Base-by-base conservation (phyloP, 306 rosid genomes). In the Dryas octopetala region DNA sequence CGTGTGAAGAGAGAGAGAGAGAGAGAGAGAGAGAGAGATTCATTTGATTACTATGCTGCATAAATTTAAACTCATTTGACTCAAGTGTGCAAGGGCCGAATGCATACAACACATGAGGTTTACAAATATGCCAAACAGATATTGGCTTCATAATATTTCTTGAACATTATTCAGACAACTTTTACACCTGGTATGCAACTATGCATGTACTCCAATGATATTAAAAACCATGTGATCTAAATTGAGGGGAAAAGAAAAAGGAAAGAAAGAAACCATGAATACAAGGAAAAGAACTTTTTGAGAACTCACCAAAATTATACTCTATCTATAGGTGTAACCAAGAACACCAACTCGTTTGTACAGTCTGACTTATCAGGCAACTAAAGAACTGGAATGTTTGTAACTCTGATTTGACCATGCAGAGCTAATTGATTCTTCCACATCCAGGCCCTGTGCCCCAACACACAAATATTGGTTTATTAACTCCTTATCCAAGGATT, bases 381-480 rank as follows among this genome's bases (percentile, higher is more conserved):
- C 90, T 46, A 91, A 53, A 76, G 93, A 86, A 64, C 81, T 76
- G 58, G 80, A 80, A 57, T 77, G 80, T 54, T 80, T 83, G 62
- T 70, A 74, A 71, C 74, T 75, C 54, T 74, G 81, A 68, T 75
- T 76, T 71, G 83, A 47, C 73, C 79, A 74, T 38, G 78, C 80
- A 80, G 84, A 83, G 79, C 81, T 70, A 78, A 78, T 60, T 53
- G 91, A 73, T 72, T 86, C 88, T 63, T 91, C 85, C 60, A 69
- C 74, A 0, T 79, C 79, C 17, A 87, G 64, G 50, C 86, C 92
- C 48, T 91, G 93, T 43, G 97, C 89, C 26, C 96, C 97, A 68
- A 93, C 86, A 70, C 89, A 80, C 67, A 91, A 77, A 79, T 86
- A 91, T 19, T 78, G 77, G 79, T 86, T 91, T 91, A 91, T 91